Evolutionary conservation across 2,329 filamentous ascomycete species (phyloP), one percentile per base, ranked within the genome.

Genomic region (Ophiocordyceps camponoti-leonardi): DNA sequence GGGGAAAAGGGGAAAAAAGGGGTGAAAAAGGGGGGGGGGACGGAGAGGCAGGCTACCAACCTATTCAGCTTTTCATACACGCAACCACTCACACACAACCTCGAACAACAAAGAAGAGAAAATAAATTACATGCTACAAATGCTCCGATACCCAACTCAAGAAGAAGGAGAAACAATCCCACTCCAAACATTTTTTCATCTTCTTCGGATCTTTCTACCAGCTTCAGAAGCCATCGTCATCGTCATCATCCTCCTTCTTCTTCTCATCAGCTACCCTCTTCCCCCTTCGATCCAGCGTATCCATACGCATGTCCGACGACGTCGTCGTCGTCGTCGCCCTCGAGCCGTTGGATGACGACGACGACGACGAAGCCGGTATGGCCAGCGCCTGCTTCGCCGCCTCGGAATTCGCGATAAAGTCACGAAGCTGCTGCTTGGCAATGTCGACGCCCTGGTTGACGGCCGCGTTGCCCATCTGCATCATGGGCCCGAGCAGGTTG

Each of bases 401-500:
- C 54, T 94, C 86, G n/a, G 81, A 86, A 54, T 76, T 82, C 66
- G 88, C 85, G 47, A 96, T 72, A 57, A 95, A 95, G 30, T 94
- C 86, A 22, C 90, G 78, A 42, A 96, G 75, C 54, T 84, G 81
- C 67, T 92, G 83, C 69, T 94, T 95, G 58, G 86, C 85, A 53
- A 98, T 86, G 54, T 94, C 86, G 28, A 94, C 57, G 8, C 85
- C 92, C 65, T 98, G 92, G 50, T 74, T 73, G 43, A 79, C 81
- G 4, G 92, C 92, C 14, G 92, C 92, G 54, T 92, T 92, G 52
- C 79, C 77, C 86, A 98, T 95, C 58, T 93, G 87, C 54, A 93
- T 71, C 71, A 98, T 96, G 0, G 92, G 92, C 1, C 92, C 92
- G 67, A 94, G 88, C 16, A 98, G 77, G 61, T 96, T 96, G 53